These are phyloP conservation scores for Deakozyma indianensis DNA, from an alignment of 805 yeast species.

Conservation along the genomic window DNA sequence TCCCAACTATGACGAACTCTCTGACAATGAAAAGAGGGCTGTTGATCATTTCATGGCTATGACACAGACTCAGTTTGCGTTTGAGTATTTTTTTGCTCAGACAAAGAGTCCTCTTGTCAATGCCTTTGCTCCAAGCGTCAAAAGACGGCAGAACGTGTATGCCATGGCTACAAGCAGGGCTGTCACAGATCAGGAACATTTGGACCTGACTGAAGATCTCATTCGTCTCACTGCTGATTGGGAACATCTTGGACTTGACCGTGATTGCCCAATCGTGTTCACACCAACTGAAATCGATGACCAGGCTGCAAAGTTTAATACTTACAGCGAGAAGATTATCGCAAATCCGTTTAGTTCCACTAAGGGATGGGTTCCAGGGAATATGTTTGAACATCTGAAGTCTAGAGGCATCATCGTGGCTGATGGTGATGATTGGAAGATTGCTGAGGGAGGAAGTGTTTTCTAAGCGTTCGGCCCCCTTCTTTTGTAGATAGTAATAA, in stretches of 20 bases:
- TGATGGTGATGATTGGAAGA: slow-evolving; percentile 1
- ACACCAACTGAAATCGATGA: slow-evolving; percentile 43
- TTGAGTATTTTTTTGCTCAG: slow-evolving; percentile 67
- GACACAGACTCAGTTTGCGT: slow-evolving; percentile 80
- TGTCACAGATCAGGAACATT: slow-evolving; percentile 11
- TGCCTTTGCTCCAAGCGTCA: slow-evolving; percentile 67
- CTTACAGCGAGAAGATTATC: slow-evolving; percentile 49
- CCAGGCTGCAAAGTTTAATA: slow-evolving; percentile 29
- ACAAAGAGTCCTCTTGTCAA: slow-evolving; percentile 54
- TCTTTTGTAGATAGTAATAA: not conserved
- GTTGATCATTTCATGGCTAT: slow-evolving; percentile 75
- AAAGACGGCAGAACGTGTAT: slow-evolving; percentile 27
- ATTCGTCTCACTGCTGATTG: slow-evolving; percentile 17
- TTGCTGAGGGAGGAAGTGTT: not conserved
- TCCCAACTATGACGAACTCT: slow-evolving; percentile 51
- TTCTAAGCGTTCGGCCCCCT: not conserved
- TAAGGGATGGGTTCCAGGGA: slow-evolving; percentile 91
- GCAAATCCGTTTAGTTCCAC: slow-evolving; percentile 76
- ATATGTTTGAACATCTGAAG: slow-evolving; percentile 58
- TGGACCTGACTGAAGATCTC: slow-evolving; percentile 19
- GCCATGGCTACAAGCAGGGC: slow-evolving; percentile 3
- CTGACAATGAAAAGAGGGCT: slow-evolving; percentile 62
- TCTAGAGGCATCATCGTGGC: slow-evolving; percentile 47
- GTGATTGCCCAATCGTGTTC: slow-evolving; percentile 44
- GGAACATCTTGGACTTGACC: slow-evolving; percentile 11